Evolutionary conservation across 352 stramenopile genomes (phyloP).

Genomic region (Phytophthora fragariaefolia): DNA sequence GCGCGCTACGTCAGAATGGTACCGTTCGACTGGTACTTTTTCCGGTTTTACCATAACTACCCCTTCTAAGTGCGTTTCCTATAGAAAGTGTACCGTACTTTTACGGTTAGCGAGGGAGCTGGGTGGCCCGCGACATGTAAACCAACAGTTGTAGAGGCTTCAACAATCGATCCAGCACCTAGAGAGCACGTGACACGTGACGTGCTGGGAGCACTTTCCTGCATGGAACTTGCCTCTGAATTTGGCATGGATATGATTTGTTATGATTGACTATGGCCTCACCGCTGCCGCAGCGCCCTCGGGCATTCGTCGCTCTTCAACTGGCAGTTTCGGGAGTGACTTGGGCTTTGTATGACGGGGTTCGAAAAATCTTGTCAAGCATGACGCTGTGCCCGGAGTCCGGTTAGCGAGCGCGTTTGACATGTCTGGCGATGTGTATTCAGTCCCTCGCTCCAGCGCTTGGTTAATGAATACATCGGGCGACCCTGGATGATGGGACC

Average conservation of each 20-base stretch:
- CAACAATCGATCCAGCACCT: background rate
- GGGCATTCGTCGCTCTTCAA: background rate
- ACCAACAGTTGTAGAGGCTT: background rate
- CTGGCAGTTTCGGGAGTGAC: background rate
- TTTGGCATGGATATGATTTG: background rate
- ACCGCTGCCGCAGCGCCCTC: background rate
- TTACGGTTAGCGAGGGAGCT: background rate
- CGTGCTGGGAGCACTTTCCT: background rate
- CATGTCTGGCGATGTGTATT: background rate
- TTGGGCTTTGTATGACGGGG: background rate
- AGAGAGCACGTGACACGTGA: background rate
- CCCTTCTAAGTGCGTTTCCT: background rate
- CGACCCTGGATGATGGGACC: background rate
- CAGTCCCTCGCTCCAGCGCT: background rate
- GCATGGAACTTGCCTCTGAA: background rate
- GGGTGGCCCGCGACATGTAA: background rate
- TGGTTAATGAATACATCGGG: background rate
- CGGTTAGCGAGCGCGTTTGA: background rate
- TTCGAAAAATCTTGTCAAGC: background rate
- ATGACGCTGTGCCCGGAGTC: background rate
- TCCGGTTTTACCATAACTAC: background rate
- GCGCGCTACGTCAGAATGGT: conserved; percentile 11
- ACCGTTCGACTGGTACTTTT: conserved; percentile 15
- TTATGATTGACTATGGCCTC: background rate
- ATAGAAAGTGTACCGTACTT: background rate